Percentiles rank a stretch among this genome's conserved stretches.
Conservation (phyloP, 1,139 yeast genomes). For the Hemisphaericaspora subhashii region DNA sequence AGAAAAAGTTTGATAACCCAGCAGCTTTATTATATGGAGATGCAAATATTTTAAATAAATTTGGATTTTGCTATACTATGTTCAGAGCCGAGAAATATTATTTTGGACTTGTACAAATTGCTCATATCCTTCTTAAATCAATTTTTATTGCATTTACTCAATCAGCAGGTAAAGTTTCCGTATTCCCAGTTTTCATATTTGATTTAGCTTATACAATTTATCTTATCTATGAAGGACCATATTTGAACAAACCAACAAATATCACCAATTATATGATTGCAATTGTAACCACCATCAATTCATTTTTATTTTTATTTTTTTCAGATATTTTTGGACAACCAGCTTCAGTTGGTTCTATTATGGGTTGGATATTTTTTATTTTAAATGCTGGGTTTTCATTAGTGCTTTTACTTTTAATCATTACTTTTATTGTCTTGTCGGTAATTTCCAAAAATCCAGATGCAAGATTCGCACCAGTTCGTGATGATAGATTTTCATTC, state of each 20-base stretch:
- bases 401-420: slow-evolving; percentile 58
- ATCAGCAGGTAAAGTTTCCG: slow-evolving; percentile 68
- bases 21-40: slow-evolving; percentile 80
- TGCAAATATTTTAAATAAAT: slow-evolving; percentile 59
- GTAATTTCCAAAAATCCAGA: slow-evolving; percentile 75
- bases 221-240: slow-evolving; percentile 61
- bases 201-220: slow-evolving; percentile 64
- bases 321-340: slow-evolving; percentile 72
- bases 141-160: slow-evolving; percentile 70
- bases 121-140: slow-evolving; percentile 57
- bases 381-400: slow-evolving; percentile 76
- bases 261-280: slow-evolving; percentile 63
- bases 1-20: slow-evolving; percentile 59
- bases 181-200: slow-evolving; percentile 60
- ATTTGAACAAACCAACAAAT: slow-evolving; percentile 71
- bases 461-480: slow-evolving; percentile 79
- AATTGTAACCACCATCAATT: slow-evolving; percentile 63
- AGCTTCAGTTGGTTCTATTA: slow-evolving; percentile 64
- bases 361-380: slow-evolving; percentile 81
- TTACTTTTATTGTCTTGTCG: slow-evolving; percentile 57
- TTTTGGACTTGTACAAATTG: slow-evolving; percentile 64
- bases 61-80: slow-evolving; percentile 83
- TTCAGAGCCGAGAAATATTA: slow-evolving; percentile 71
- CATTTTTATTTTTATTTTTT: slow-evolving; percentile 72
- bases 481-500: slow-evolving; percentile 81